Conservation (phyloP, 1,284 basidiomycete species). For the Ceratobasidium sp. region DNA sequence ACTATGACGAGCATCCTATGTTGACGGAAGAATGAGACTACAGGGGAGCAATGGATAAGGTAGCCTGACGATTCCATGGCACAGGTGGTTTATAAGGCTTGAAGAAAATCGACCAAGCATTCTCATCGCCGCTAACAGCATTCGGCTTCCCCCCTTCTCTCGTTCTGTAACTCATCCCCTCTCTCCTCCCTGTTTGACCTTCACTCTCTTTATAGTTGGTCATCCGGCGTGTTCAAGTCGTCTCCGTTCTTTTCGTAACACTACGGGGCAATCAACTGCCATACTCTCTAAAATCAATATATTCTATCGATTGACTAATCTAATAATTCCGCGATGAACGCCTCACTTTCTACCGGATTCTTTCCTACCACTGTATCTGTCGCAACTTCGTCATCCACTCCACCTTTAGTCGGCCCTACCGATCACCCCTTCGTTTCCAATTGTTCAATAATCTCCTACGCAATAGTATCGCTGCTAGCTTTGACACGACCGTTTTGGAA, state of each 20-base stretch:
- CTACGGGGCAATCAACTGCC: slow-evolving; percentile 22
- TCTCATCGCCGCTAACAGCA: slow-evolving; percentile 19
- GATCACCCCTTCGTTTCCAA: slow-evolving; percentile 23
- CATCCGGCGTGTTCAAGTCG: slow-evolving; percentile 2
- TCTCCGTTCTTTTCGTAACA: slow-evolving; percentile 11
- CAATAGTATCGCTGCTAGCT: background rate
- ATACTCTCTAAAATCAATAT: slow-evolving; percentile 23
- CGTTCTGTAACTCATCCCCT: slow-evolving; percentile 1
- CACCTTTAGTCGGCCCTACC: slow-evolving; percentile 1
- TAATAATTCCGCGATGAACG: slow-evolving; percentile 15
- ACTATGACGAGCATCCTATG: background rate
- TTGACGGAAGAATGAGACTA: background rate
- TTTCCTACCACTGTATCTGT: slow-evolving; percentile 10
- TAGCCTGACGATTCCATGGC: background rate
- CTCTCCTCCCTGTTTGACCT: slow-evolving; percentile 1
- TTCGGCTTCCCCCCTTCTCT: slow-evolving; percentile 1
- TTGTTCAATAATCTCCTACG: slow-evolving; percentile 9
- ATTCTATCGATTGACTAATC: slow-evolving; percentile 7
- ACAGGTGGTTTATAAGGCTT: slow-evolving; percentile 11
- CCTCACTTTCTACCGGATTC: slow-evolving; percentile 25
- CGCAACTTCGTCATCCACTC: slow-evolving; percentile 1
- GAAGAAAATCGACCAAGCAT: background rate
- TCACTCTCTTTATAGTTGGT: slow-evolving; percentile 11
- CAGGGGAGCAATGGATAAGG: background rate
- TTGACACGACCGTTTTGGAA: slow-evolving; percentile 7